Evolutionary conservation across 441 rosid species (phyloP), one percentile per base, ranked within the genome.

Genomic region (Daphne laureola): DNA sequence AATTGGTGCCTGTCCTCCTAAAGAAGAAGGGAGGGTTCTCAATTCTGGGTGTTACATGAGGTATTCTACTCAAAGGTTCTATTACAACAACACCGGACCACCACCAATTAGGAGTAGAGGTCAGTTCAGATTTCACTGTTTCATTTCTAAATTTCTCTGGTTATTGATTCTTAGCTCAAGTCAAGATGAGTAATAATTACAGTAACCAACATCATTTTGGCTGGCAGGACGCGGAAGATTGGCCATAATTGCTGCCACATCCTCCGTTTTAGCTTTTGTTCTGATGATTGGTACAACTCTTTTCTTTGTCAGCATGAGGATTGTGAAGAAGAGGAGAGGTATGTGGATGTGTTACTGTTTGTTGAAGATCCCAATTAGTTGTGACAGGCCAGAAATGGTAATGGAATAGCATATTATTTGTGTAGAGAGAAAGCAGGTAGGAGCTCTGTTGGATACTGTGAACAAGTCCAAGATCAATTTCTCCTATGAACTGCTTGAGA

Each of bases 11-110:
- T 87, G 96, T 69, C 62, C 67, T 27, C 80, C 72, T 5, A 78
- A 61, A 26, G 74, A 71, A 62, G 92, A 87, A 68, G 96, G 94
- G 17, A 80, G 94, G 62, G 83, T 55, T 36, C 66, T 83, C 71
- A 84, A 77, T 40, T 84, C 81, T 60, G 97, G 97, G 12, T 90
- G 97, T 62, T 90, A 83, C 59, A 53, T 87, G 78, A 75, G 91
- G 43, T 81, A 79, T 59, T 87, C 97, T 5, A 64, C 79, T 3
- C 62, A 70, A 0, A 87, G 58, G 64, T 90, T 90, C 58, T 87
- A 58, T 42, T 47, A 75, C 17, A 73, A 87, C 57, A 82, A 81
- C 61, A 79, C 76, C 14, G 67, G 65, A 7, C 48, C 65, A 2
- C 51, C 67, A n/a, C 14, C 81, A 17, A 47, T 40, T 55, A 59